phyloP scores from a whole-genome alignment of 768 basidiomycete species.

The Asterophora parasitica region DNA sequence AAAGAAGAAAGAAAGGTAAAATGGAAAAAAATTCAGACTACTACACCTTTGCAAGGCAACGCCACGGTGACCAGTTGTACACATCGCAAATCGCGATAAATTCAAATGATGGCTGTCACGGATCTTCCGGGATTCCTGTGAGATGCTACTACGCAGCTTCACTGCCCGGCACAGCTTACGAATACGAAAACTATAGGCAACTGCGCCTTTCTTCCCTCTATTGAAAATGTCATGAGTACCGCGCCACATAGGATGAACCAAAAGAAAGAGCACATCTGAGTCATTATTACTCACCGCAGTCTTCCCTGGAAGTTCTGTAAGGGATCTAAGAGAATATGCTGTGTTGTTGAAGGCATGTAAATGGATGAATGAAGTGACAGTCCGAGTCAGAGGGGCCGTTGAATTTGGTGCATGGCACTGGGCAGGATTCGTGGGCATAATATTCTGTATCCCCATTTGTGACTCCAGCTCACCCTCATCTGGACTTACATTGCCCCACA shows the following conservation, averaged over 20 bases:
- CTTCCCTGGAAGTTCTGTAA: no score
- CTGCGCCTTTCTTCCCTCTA: background rate
- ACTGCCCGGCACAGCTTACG: background rate
- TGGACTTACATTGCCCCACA: slow-evolving; percentile 23
- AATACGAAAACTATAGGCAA: background rate
- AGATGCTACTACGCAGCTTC: background rate
- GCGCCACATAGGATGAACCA: no score
- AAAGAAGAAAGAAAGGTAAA: slow-evolving; percentile 3
- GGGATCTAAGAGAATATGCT: no score
- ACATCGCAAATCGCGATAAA: background rate
- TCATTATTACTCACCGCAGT: no score
- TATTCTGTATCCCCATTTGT: no score
- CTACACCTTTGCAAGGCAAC: slow-evolving; percentile 3
- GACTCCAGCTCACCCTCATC: background rate
- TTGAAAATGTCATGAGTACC: background rate
- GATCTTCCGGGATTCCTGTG: background rate
- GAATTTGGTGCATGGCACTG: no score
- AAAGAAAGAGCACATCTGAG: no score
- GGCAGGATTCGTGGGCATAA: no score
- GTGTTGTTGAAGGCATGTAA: no score
- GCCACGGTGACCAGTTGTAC: background rate
- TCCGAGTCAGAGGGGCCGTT: no score
- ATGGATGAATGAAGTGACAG: no score
- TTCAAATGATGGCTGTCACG: background rate
- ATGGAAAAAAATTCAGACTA: background rate